These are phyloP conservation scores for Xylaria longipes DNA, from an alignment of 495 filamentous ascomycete genomes.

Conservation along the genomic window DNA sequence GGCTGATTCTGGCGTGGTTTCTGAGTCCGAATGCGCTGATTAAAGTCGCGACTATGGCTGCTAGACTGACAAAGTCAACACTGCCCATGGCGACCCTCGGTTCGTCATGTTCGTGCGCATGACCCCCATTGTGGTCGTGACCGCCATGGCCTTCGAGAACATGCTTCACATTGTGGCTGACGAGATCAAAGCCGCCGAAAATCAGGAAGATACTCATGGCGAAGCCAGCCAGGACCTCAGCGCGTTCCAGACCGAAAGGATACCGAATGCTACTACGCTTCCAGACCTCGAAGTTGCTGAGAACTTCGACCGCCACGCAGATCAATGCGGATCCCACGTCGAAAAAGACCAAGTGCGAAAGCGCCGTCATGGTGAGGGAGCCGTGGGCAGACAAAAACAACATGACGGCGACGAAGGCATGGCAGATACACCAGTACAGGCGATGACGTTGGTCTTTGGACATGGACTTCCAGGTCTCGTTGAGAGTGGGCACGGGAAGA, in stretches of 20 bases:
- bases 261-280: slow-evolving; percentile 89
- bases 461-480: slow-evolving; percentile 84
- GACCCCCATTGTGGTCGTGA: slow-evolving; percentile 70
- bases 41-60: slow-evolving; percentile 86
- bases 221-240: slow-evolving; percentile 95
- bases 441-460: slow-evolving; percentile 83
- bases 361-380: slow-evolving; percentile 88
- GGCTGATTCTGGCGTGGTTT: slow-evolving; percentile 94
- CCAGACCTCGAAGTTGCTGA: slow-evolving; percentile 98
- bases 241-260: slow-evolving; percentile 89
- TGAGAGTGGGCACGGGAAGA: slow-evolving; percentile 88
- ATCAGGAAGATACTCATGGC: slow-evolving; percentile 93
- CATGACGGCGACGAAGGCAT: slow-evolving; percentile 78
- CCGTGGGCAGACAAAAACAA: slow-evolving; percentile 85
- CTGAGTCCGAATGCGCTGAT: slow-evolving; percentile 85
- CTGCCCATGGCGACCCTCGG: slow-evolving; percentile 71
- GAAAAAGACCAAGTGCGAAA: slow-evolving; percentile 92
- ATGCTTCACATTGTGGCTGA: slow-evolving; percentile 92
- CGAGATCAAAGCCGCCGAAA: slow-evolving; percentile 95
- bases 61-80: slow-evolving; percentile 81
- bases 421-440: slow-evolving; percentile 88
- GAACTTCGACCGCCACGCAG: slow-evolving; percentile 91
- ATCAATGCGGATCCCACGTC: slow-evolving; percentile 90
- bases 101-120: slow-evolving; percentile 58
- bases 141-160: slow-evolving; percentile 66